phyloP scores from a whole-genome alignment of 2,329 filamentous ascomycete species.

The Ophiostoma montium region DNA sequence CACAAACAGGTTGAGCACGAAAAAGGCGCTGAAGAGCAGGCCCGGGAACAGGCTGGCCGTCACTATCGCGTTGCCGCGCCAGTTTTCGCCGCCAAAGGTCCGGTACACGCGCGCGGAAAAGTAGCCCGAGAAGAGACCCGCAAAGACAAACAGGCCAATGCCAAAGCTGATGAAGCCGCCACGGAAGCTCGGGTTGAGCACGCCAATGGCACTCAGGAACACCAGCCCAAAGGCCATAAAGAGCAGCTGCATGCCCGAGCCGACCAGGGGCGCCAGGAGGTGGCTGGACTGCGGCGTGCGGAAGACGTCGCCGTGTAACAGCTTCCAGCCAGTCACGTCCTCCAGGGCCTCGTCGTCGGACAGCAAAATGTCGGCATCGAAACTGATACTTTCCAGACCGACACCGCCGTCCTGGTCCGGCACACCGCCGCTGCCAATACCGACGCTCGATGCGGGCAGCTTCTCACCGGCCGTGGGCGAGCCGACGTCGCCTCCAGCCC shows the following conservation, averaged over 20 bases:
- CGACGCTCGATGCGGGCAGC: slow-evolving; percentile 17
- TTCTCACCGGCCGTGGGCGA: slow-evolving; percentile 28
- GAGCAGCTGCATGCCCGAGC: slow-evolving; percentile 74
- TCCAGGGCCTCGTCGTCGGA: slow-evolving; percentile 63
- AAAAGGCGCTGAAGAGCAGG: slow-evolving; percentile 57
- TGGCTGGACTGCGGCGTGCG: slow-evolving; percentile 55
- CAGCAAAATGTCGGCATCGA: slow-evolving; percentile 33
- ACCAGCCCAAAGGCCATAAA: slow-evolving; percentile 68
- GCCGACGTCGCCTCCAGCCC: slow-evolving; percentile 18
- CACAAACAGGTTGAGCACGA: slow-evolving; percentile 76
- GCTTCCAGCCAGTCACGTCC: slow-evolving; percentile 77
- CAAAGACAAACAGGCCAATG: slow-evolving; percentile 69
- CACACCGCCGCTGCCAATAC: slow-evolving; percentile 27
- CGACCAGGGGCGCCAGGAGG: slow-evolving; percentile 65
- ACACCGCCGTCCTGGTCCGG: slow-evolving; percentile 37
- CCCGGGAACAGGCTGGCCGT: slow-evolving; percentile 71
- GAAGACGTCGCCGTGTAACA: slow-evolving; percentile 81
- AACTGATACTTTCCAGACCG: slow-evolving; percentile 21
- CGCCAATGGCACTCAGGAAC: slow-evolving; percentile 56
- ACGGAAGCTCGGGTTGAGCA: slow-evolving; percentile 78
- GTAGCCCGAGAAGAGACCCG: slow-evolving; percentile 74
- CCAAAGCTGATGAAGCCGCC: slow-evolving; percentile 79
- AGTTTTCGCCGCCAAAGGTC: slow-evolving; percentile 64
- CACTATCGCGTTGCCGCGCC: slow-evolving; percentile 61
- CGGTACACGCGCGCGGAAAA: slow-evolving; percentile 73